A percentile compares a stretch with the other conserved stretches of the same genome.
Conservation (phyloP, 345 rosid species). For the Anacardium occidentale region DNA sequence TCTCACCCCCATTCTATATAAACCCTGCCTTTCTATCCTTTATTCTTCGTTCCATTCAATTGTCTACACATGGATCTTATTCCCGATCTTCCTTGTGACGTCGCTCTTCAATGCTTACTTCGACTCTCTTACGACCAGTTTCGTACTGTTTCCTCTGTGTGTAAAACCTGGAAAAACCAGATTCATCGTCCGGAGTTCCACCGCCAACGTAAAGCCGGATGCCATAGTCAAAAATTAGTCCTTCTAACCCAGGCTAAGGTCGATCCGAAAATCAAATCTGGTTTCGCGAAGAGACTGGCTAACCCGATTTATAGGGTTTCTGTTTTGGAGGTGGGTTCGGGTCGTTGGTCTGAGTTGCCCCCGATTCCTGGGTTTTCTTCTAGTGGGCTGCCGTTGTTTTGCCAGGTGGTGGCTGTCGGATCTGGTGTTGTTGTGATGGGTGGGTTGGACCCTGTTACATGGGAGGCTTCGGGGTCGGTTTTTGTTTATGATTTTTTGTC, state of each 20-base stretch:
- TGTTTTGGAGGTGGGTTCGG: slow-evolving; percentile 51
- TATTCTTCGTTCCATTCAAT: not conserved
- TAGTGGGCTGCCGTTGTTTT: slow-evolving; percentile 62
- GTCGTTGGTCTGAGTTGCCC: slow-evolving; percentile 56
- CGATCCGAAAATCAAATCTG: slow-evolving; percentile 20
- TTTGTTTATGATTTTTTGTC: slow-evolving; percentile 48
- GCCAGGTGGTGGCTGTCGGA: slow-evolving; percentile 54
- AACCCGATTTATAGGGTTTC: slow-evolving; percentile 40
- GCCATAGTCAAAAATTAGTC: slow-evolving; percentile 45
- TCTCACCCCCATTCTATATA: not conserved
- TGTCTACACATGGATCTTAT: slow-evolving; percentile 33
- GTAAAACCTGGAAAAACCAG: slow-evolving; percentile 41
- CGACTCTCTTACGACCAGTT: slow-evolving; percentile 31
- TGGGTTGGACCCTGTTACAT: slow-evolving; percentile 68
- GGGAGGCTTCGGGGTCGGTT: slow-evolving; percentile 54
- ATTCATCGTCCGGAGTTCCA: slow-evolving; percentile 33
- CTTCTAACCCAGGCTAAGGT: slow-evolving; percentile 57
- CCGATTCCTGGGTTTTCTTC: slow-evolving; percentile 43
- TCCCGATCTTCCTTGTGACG: slow-evolving; percentile 41
- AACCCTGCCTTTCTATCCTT: not conserved
- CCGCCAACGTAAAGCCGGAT: slow-evolving; percentile 30
- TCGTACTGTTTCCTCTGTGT: slow-evolving; percentile 27
- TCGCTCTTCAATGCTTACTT: slow-evolving; percentile 42
- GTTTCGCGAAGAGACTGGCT: slow-evolving; percentile 26
- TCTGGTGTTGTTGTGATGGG: slow-evolving; percentile 70